These are phyloP conservation scores for Talaromyces trachyspermus DNA, from an alignment of 495 filamentous ascomycete genomes.

Conservation along the genomic window DNA sequence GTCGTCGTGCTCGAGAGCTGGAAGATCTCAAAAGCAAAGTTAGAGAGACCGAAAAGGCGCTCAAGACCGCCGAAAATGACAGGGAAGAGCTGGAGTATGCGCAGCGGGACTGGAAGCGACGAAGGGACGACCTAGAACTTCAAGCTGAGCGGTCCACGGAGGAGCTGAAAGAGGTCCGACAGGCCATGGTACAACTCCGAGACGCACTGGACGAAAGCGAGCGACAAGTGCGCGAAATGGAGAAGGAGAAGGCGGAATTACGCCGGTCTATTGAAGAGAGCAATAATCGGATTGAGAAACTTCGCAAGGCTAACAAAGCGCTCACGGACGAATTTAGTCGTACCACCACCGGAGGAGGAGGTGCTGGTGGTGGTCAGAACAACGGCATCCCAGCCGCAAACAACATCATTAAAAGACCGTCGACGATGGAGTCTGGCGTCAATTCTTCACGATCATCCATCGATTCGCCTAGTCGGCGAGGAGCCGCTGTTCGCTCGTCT, in stretches of 20 bases:
- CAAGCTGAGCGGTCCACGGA: constrained; percentile 55
- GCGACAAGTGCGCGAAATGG: constrained; percentile 68
- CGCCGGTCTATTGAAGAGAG: constrained; percentile 70
- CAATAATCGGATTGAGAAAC: constrained; percentile 66
- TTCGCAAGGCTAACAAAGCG: constrained; percentile 63
- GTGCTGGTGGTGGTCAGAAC: constrained; percentile 4
- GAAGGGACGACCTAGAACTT: constrained; percentile 67
- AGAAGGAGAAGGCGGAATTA: constrained; percentile 73
- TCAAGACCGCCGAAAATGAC: constrained; percentile 61
- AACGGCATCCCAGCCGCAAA: background rate
- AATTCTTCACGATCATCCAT: constrained; percentile 58
- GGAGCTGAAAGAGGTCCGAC: constrained; percentile 67
- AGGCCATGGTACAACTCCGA: constrained; percentile 71
- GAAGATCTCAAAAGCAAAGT: constrained; percentile 76
- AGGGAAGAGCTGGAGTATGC: constrained; percentile 60
- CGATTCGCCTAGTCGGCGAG: constrained; percentile 50
- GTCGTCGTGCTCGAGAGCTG: constrained; percentile 70
- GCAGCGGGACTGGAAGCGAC: constrained; percentile 64
- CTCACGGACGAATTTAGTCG: constrained; percentile 33
- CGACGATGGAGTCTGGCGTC: constrained; percentile 31
- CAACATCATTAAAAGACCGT: constrained; percentile 1
- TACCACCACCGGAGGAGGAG: too few species aligned
- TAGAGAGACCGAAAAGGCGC: constrained; percentile 70
- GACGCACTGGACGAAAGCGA: constrained; percentile 82
- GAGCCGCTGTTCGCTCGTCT: constrained; percentile 14